Conservation (phyloP, 208 protist species). For the Trypanosoma melophagium region DNA sequence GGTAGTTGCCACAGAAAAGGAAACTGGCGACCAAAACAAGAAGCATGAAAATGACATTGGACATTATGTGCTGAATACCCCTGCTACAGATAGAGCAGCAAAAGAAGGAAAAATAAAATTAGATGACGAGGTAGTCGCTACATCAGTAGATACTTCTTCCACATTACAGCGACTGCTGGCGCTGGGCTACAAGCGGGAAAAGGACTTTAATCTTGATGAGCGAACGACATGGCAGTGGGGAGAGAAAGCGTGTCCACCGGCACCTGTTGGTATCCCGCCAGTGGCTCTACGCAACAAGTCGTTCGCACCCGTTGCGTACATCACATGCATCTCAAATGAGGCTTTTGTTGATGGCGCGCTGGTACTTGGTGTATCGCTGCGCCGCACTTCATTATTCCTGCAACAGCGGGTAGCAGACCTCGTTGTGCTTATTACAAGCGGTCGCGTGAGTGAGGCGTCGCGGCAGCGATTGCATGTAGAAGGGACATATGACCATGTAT, state of each 20-base stretch:
- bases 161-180: not conserved
- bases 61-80: too few relatives aligned
- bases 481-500: constrained; percentile 24
- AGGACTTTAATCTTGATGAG: not conserved
- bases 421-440: constrained; percentile 20
- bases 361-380: constrained; percentile 30
- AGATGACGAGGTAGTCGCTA: not conserved
- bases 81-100: not conserved
- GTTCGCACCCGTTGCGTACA: constrained; percentile 28
- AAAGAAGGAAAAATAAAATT: constrained; percentile 1
- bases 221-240: not conserved
- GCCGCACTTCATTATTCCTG: constrained; percentile 15
- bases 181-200: constrained; percentile 12
- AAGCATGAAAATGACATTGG: too few relatives aligned
- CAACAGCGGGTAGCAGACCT: constrained; percentile 20
- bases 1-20: too few relatives aligned
- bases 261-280: not conserved
- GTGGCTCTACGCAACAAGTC: not conserved
- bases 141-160: not conserved
- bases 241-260: constrained; percentile 1
- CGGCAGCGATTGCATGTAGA: constrained; percentile 12
- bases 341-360: constrained; percentile 40
- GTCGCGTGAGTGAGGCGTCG: constrained; percentile 14
- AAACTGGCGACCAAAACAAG: too few relatives aligned
- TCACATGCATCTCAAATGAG: constrained; percentile 36